These are phyloP conservation scores for Boletus tylopilopsis DNA, from an alignment of 768 basidiomycete genomes.

Conservation along the genomic window DNA sequence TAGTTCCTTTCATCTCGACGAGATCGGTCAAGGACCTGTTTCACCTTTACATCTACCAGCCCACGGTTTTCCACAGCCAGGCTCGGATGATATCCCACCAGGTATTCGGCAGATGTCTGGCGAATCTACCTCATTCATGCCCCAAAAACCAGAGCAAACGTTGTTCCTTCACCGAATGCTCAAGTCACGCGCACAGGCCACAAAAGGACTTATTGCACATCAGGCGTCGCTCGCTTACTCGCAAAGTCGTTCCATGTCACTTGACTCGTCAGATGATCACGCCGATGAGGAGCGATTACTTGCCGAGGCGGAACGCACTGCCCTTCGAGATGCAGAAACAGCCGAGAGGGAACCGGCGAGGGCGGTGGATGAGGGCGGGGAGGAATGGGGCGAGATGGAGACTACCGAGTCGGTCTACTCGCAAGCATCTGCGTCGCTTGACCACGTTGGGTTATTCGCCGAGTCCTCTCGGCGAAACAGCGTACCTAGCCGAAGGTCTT, in stretches of 20 bases:
- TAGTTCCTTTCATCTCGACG: background rate
- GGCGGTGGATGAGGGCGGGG: background rate
- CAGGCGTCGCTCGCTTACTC: slow-evolving; percentile 1
- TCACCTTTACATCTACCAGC: background rate
- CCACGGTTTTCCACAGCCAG: background rate
- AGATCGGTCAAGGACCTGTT: background rate
- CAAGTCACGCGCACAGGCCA: slow-evolving; percentile 19
- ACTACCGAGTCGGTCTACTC: slow-evolving; percentile 22
- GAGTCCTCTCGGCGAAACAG: slow-evolving; percentile 3
- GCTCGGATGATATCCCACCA: background rate
- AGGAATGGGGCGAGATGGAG: background rate
- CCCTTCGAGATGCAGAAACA: slow-evolving; percentile 12
- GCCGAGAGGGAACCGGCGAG: background rate
- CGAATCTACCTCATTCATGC: background rate
- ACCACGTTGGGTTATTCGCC: slow-evolving; percentile 8
- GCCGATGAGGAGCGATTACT: slow-evolving; percentile 11
- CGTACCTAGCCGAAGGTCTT: slow-evolving; percentile 8
- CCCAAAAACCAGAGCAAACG: background rate
- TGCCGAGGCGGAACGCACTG: slow-evolving; percentile 14
- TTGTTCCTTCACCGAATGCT: slow-evolving; percentile 22
- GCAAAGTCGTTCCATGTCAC: slow-evolving; percentile 5
- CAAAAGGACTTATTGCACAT: background rate
- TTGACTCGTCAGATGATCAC: background rate
- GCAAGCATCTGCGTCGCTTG: slow-evolving; percentile 20
- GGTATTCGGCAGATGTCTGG: background rate